Conservation (phyloP, 1,139 yeast genomes). For the Torulaspora pretoriensis region DNA sequence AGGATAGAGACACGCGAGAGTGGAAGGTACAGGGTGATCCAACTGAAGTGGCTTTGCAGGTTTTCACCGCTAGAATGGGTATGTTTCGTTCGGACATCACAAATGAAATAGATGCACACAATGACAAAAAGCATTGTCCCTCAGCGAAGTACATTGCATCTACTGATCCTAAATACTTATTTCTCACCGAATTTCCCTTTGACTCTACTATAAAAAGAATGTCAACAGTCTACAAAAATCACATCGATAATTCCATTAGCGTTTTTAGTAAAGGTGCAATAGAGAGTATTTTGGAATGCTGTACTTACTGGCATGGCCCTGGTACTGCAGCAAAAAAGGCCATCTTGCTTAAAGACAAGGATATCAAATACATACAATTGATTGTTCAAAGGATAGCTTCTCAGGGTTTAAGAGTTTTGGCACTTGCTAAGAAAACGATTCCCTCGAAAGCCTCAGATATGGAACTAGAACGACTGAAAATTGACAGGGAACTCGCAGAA, state of each 20-base stretch:
- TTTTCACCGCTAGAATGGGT: slow-evolving; percentile 42
- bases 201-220: slow-evolving; percentile 82
- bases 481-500: slow-evolving; percentile 49
- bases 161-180: slow-evolving; percentile 40
- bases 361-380: slow-evolving; percentile 44
- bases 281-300: no score
- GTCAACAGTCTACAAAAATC: slow-evolving; percentile 60
- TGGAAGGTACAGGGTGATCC: slow-evolving; percentile 83
- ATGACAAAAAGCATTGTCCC: no score
- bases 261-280: no score
- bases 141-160: slow-evolving; percentile 18
- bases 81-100: slow-evolving; percentile 66
- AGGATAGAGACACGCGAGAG: slow-evolving; percentile 48
- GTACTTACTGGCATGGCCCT: no score
- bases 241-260: no score
- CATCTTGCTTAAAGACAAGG: slow-evolving; percentile 52
- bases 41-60: slow-evolving; percentile 87
- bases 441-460: slow-evolving; percentile 42
- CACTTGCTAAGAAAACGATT: slow-evolving; percentile 54
- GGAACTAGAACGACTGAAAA: slow-evolving; percentile 13
- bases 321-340: no score
- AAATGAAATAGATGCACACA: no score
- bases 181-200: slow-evolving; percentile 70
- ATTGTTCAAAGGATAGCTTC: slow-evolving; percentile 65
- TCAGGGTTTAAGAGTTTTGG: slow-evolving; percentile 85